Base-by-base conservation (phyloP, 2,329 filamentous ascomycete genomes). In the Aspergillus luchuensis region DNA sequence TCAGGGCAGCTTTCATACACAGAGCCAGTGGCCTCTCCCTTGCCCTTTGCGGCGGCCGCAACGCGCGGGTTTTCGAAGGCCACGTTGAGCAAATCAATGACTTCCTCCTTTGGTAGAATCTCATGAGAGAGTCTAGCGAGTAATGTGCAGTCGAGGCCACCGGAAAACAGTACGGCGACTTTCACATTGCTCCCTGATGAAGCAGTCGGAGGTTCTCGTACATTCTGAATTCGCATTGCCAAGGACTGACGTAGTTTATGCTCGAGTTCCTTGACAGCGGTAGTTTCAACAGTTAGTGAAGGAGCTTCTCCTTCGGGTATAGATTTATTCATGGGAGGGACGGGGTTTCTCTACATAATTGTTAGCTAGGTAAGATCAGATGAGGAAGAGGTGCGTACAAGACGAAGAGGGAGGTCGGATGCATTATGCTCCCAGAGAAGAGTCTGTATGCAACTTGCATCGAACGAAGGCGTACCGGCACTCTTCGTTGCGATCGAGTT, bases 41-140 rank as follows among this genome's bases (percentile, higher is more conserved):
- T 79, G 19, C 79, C 79, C 11, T 85, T 77, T 47, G 85, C 76
- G 15, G 79, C 86, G 67, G 66, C 87, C 61, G 84, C 87, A 65
- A 89, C 86, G 33, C 91, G 85, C 0, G 93, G 94, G 66, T 99
- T 99, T 75, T 99, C 91, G 70, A 99, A 99, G 0, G 94, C 95
- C 49, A 99, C 94, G 67, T 99, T 99, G 64, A 99, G 84, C 8
- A 99, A 82, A 71, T 98, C 95, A 62, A 99, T 88, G 1, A 84
- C 80, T 69, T 96, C 88, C 4, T 82, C 76, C 0, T 72, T 13
- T 0, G 91, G 90, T 2, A 98, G 73, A 2, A 96, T 76, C 11
- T 96, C 89, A 72, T 97, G 91, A 10, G 85, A 82, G 23, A 98
- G 78, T 47, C 92, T 86, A 21, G 94, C 94, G 52, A 99, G 81